Evolutionary conservation across 2,329 filamentous ascomycete species (phyloP).

Genomic region (Akanthomyces muscarius): DNA sequence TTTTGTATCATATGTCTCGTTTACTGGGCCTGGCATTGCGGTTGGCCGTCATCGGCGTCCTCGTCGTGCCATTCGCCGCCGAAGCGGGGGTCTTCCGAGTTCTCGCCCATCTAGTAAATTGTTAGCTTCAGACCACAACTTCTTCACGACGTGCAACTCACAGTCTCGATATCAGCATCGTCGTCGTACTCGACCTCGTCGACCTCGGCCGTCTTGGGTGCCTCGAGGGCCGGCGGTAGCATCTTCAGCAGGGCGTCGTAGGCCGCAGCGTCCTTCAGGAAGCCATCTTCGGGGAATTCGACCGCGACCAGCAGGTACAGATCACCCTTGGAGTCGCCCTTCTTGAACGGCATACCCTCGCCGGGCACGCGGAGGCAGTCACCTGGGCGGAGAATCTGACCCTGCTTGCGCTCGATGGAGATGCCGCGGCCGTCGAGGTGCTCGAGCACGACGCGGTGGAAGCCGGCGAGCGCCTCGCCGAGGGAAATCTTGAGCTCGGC

Average conservation of each 20-base stretch:
- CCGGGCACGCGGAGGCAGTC: slow-evolving; percentile 81
- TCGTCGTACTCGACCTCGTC: slow-evolving; percentile 86
- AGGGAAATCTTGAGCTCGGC: slow-evolving; percentile 78
- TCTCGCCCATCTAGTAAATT: slow-evolving; percentile 60
- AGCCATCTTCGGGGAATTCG: slow-evolving; percentile 83
- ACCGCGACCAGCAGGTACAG: slow-evolving; percentile 83
- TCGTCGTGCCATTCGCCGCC: slow-evolving; percentile 68
- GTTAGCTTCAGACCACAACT: neutral
- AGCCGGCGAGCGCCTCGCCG: slow-evolving; percentile 79
- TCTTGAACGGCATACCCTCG: slow-evolving; percentile 94
- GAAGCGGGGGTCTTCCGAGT: slow-evolving; percentile 63
- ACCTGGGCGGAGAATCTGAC: slow-evolving; percentile 76
- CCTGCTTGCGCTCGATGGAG: slow-evolving; percentile 71
- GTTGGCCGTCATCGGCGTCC: slow-evolving; percentile 60
- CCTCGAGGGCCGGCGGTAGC: slow-evolving; percentile 60
- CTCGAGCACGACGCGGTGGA: slow-evolving; percentile 83
- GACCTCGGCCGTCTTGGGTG: slow-evolving; percentile 67
- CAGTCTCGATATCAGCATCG: slow-evolving; percentile 78
- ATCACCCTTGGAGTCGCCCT: slow-evolving; percentile 77
- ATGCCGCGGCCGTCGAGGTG: slow-evolving; percentile 94
- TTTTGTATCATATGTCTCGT: slow-evolving; percentile 14
- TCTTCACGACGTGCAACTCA: slow-evolving; percentile 34
- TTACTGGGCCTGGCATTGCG: slow-evolving; percentile 74
- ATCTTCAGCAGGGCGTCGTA: slow-evolving; percentile 70
- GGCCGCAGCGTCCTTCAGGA: slow-evolving; percentile 68